Evolutionary conservation across 1,139 yeast genomes (phyloP).

Genomic region (Candida mesenterica): DNA sequence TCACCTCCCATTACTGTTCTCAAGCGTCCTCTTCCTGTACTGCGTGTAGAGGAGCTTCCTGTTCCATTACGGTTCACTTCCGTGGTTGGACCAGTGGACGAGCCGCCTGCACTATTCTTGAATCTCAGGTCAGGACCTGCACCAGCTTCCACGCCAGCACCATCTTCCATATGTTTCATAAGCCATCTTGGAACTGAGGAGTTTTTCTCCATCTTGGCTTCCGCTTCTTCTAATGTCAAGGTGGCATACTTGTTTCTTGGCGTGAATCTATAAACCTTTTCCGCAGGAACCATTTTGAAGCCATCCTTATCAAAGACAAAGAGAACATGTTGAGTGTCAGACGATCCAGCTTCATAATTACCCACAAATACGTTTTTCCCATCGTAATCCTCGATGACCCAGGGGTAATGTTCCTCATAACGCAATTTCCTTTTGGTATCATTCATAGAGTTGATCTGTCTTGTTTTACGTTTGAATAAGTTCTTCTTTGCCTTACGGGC

Average conservation of each 20-base stretch:
- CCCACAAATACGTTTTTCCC: conserved; percentile 95
- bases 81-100: too few species aligned
- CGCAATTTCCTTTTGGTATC: conserved; percentile 80
- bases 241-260: conserved; percentile 94
- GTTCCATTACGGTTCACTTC: too few species aligned
- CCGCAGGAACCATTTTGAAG: conserved; percentile 92
- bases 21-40: conserved; percentile 33
- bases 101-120: conserved; percentile 23
- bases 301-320: conserved; percentile 85
- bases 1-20: conserved; percentile 57
- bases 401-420: conserved; percentile 94
- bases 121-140: conserved; percentile 43
- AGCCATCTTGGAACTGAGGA: conserved; percentile 89
- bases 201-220: conserved; percentile 85
- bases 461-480: conserved; percentile 73
- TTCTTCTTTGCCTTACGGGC: conserved; percentile 69
- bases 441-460: conserved; percentile 76
- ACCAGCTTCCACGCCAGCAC: conserved; percentile 44
- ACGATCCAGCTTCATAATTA: conserved; percentile 89
- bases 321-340: conserved; percentile 76
- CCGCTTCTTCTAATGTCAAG: conserved; percentile 93
- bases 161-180: conserved; percentile 84
- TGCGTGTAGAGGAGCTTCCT: too few species aligned
- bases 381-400: conserved; percentile 97
- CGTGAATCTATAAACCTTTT: conserved; percentile 88